Percentiles rank a stretch among this genome's conserved stretches.
Evolutionary conservation across 2,329 filamentous ascomycete genomes (phyloP).

Genomic region (Penicillium carneum): DNA sequence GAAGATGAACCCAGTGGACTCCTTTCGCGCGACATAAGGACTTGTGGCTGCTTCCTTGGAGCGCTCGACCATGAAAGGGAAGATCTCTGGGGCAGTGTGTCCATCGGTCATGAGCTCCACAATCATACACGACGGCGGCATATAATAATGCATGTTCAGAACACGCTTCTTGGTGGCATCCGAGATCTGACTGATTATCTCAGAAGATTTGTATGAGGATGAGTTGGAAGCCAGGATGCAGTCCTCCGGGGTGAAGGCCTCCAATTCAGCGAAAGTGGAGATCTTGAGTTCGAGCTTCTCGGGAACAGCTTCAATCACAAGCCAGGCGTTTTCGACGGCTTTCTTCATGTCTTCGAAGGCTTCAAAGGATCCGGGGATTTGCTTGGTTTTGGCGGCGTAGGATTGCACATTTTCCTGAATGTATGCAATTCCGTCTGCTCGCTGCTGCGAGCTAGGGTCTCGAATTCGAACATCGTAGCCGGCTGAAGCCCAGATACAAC

Average conservation of each 20-base stretch:
- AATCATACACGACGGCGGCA: slow-evolving; percentile 55
- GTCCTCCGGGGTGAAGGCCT: slow-evolving; percentile 53
- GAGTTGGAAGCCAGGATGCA: slow-evolving; percentile 61
- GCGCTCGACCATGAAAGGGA: slow-evolving; percentile 56
- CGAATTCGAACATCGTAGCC: slow-evolving; percentile 42
- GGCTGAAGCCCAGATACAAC: slow-evolving; percentile 45
- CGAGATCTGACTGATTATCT: slow-evolving; percentile 57
- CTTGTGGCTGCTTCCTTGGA: slow-evolving; percentile 52
- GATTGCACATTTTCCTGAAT: slow-evolving; percentile 44
- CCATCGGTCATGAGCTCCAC: slow-evolving; percentile 65
- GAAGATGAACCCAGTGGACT: slow-evolving; percentile 63
- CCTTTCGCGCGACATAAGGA: slow-evolving; percentile 55
- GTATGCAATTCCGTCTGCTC: slow-evolving; percentile 42
- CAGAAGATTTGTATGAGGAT: slow-evolving; percentile 60
- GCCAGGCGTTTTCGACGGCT: slow-evolving; percentile 59
- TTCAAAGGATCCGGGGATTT: slow-evolving; percentile 41
- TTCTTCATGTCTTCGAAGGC: slow-evolving; percentile 49
- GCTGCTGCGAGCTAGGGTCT: slow-evolving; percentile 44
- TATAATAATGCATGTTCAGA: slow-evolving; percentile 62
- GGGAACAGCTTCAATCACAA: slow-evolving; percentile 63
- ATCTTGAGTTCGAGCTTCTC: slow-evolving; percentile 61
- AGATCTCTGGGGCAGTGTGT: slow-evolving; percentile 52
- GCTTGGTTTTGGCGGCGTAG: slow-evolving; percentile 41
- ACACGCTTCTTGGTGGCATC: slow-evolving; percentile 50
- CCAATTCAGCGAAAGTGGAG: slow-evolving; percentile 57